Conservation (phyloP, 441 rosid species). For the Populus hybrid region DNA sequence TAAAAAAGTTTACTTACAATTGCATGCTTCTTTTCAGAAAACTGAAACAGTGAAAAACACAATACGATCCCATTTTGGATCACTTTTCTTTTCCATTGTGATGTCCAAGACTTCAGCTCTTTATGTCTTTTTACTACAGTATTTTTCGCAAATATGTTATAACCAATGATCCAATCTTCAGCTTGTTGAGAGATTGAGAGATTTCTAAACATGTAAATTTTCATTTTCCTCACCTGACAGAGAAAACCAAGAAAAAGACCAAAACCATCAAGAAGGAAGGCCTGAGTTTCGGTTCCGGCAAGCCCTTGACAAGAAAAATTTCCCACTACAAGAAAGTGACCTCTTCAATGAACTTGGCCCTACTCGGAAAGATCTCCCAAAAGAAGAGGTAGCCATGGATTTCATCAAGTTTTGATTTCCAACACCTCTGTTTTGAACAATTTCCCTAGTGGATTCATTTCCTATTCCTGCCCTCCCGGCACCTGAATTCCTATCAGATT, state of each 20-base stretch:
- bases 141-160: not conserved
- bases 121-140: not conserved
- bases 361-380: slow-evolving; percentile 30
- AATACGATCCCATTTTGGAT: not conserved
- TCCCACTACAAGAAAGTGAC: slow-evolving; percentile 52
- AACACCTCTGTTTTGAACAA: slow-evolving; percentile 19
- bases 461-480: slow-evolving; percentile 2
- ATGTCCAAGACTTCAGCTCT: not conserved
- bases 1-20: slow-evolving; percentile 12
- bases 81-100: not conserved
- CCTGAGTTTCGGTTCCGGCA: slow-evolving; percentile 19
- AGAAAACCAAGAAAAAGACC: not conserved
- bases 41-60: not conserved
- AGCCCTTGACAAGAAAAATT: slow-evolving; percentile 34
- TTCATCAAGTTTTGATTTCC: slow-evolving; percentile 29
- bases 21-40: not conserved
- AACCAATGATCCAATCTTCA: slow-evolving; percentile 2
- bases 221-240: slow-evolving; percentile 16
- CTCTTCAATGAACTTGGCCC: slow-evolving; percentile 38
- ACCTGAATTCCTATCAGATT: slow-evolving; percentile 22
- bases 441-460: slow-evolving; percentile 12
- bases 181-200: slow-evolving; percentile 10
- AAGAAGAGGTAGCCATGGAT: slow-evolving; percentile 28
- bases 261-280: slow-evolving; percentile 21
- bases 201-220: not conserved